Conservation (phyloP, 1,284 basidiomycete species). For the Porodaedalea pini region DNA sequence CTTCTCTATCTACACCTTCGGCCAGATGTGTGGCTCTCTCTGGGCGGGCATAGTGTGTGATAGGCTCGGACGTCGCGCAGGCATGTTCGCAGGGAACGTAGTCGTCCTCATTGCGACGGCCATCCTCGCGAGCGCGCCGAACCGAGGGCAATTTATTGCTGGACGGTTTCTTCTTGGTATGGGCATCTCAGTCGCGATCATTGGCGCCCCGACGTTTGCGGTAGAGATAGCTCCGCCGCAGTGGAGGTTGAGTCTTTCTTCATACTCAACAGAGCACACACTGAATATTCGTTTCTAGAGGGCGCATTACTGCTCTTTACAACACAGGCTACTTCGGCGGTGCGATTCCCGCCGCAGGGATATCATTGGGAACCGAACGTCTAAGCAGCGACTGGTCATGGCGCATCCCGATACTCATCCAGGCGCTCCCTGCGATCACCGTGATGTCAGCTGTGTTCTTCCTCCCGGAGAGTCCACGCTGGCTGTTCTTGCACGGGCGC, state of each 20-base stretch:
- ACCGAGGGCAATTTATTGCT: slow-evolving; percentile 25
- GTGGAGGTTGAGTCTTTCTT: slow-evolving; percentile 31
- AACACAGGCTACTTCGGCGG: slow-evolving; percentile 32
- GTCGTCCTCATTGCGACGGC: slow-evolving; percentile 24
- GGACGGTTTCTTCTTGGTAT: slow-evolving; percentile 35
- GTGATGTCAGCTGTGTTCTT: slow-evolving; percentile 23
- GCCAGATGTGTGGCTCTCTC: slow-evolving; percentile 24
- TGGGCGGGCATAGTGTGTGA: slow-evolving; percentile 24
- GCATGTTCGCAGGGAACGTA: slow-evolving; percentile 27
- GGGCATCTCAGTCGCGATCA: slow-evolving; percentile 31
- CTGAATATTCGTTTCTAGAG: slow-evolving; percentile 24
- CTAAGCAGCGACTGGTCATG: slow-evolving; percentile 29
- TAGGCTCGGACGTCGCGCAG: slow-evolving; percentile 31
- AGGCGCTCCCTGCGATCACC: slow-evolving; percentile 19
- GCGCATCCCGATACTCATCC: slow-evolving; percentile 25
- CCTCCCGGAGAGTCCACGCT: slow-evolving; percentile 24
- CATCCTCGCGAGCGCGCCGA: slow-evolving; percentile 28
- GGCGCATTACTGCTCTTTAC: slow-evolving; percentile 36
- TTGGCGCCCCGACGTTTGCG: slow-evolving; percentile 40
- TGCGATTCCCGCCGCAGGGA: slow-evolving; percentile 31
- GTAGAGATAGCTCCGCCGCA: slow-evolving; percentile 44
- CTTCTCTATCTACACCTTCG: slow-evolving; percentile 25
- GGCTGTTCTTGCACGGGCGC: slow-evolving; percentile 30
- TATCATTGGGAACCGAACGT: slow-evolving; percentile 31
- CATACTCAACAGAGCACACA: background rate